Percentiles rank a stretch among this genome's conserved stretches.
Conservation (phyloP, 139 green algal species). For the Micractinium sp. region DNA sequence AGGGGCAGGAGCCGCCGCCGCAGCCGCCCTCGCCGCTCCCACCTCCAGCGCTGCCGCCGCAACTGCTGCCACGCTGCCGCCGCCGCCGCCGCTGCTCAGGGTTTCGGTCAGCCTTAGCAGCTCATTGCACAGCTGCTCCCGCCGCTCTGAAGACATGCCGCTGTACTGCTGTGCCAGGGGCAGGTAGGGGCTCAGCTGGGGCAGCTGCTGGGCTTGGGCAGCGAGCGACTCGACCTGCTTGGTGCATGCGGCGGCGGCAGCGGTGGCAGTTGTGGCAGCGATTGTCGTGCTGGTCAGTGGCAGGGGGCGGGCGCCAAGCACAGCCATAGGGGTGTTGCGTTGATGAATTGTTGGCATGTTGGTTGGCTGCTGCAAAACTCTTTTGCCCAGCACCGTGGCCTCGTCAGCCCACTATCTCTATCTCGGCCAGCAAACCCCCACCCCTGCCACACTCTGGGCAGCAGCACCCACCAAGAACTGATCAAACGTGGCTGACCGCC, state of each 20-base stretch:
- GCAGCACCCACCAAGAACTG: conserved; percentile 2
- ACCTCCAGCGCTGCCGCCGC: not conserved
- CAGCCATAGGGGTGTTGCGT: no score
- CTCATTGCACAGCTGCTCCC: not conserved
- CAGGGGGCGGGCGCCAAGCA: not conserved
- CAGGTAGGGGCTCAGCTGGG: not conserved
- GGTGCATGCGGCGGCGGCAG: not conserved
- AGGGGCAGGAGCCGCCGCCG: not conserved
- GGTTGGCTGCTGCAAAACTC: no score
- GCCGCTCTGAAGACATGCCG: not conserved
- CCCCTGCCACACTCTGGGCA: not conserved
- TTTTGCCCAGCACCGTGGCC: no score
- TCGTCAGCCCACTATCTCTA: no score
- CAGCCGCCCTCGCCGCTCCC: not conserved
- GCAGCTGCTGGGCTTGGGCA: not conserved
- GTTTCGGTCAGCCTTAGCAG: not conserved
- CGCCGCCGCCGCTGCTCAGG: not conserved
- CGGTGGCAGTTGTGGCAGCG: not conserved
- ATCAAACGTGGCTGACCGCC: not conserved
- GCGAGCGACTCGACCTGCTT: not conserved
- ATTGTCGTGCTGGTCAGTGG: not conserved
- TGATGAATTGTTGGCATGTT: no score
- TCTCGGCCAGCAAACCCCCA: no score
- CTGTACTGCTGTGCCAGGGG: not conserved
- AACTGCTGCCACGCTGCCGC: not conserved